A percentile compares a stretch with the other conserved stretches of the same genome.
Conservation (phyloP, 176 grass and related monocot genomes). For the Avena insularis region DNA sequence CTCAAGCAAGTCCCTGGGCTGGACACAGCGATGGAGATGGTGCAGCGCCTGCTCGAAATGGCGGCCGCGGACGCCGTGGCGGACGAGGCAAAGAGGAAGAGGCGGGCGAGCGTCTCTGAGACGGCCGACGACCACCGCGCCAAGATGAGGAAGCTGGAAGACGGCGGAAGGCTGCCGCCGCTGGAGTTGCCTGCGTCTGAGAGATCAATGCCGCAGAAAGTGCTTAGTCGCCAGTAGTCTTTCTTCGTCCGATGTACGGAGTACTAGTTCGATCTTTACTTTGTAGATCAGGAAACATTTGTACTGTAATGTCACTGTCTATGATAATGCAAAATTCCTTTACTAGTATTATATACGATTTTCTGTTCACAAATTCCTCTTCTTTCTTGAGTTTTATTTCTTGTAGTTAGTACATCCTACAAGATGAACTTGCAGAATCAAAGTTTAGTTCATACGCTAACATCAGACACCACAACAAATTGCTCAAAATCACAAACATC, state of each 20-base stretch:
- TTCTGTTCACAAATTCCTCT: too few relatives aligned
- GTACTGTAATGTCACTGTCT: neutral
- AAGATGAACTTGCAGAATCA: too few relatives aligned
- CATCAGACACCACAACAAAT: too few relatives aligned
- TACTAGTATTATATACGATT: too few relatives aligned
- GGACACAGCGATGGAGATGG: constrained; percentile 3
- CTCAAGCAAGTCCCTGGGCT: too few relatives aligned
- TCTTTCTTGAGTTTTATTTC: too few relatives aligned
- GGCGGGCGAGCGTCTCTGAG: neutral
- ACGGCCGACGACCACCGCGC: neutral
- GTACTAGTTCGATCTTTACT: neutral
- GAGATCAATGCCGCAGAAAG: neutral
- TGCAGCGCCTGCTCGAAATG: constrained; percentile 45
- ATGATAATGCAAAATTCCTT: neutral
- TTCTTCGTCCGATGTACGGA: neutral
- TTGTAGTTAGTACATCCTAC: too few relatives aligned
- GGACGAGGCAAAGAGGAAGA: constrained; percentile 29
- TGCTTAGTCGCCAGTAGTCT: neutral
- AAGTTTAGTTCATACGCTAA: too few relatives aligned
- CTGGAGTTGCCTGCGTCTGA: constrained; percentile 10
- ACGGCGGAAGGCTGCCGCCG: neutral
- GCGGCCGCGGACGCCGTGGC: neutral
- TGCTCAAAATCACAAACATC: too few relatives aligned
- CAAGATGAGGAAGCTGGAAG: too few relatives aligned
- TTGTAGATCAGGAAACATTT: neutral